phyloP scores from a whole-genome alignment of 2,329 filamentous ascomycete species.

The Sporothrix variecibatus region DNA sequence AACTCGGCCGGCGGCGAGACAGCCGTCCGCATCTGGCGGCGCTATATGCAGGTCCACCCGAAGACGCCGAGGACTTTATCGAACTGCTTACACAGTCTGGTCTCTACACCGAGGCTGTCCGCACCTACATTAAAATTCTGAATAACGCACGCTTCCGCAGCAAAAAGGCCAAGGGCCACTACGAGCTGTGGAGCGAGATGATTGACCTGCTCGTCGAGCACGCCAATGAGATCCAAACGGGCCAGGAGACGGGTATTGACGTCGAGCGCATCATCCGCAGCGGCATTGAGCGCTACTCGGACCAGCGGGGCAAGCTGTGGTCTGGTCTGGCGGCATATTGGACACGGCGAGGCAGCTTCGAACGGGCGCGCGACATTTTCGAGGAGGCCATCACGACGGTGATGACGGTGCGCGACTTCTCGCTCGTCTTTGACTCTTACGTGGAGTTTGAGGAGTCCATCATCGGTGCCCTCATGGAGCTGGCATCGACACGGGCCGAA shows the following conservation, averaged over 20 bases:
- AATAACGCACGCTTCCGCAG: slow-evolving; percentile 90
- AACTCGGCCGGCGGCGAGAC: slow-evolving; percentile 88
- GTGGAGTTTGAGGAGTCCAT: slow-evolving; percentile 96
- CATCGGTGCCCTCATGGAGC: slow-evolving; percentile 87
- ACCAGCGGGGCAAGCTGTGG: slow-evolving; percentile 94
- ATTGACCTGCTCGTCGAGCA: slow-evolving; percentile 90
- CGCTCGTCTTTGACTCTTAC: slow-evolving; percentile 93
- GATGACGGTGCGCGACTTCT: slow-evolving; percentile 98
- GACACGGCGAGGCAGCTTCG: slow-evolving; percentile 90
- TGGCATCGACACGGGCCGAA: slow-evolving; percentile 76
- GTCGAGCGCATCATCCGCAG: slow-evolving; percentile 92
- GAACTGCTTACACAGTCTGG: slow-evolving; percentile 79
- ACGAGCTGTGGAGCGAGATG: slow-evolving; percentile 98
- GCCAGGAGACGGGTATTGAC: slow-evolving; percentile 79
- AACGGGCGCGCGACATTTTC: slow-evolving; percentile 87
- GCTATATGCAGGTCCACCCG: slow-evolving; percentile 96
- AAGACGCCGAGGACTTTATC: slow-evolving; percentile 93
- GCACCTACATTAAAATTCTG: slow-evolving; percentile 86
- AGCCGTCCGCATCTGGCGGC: slow-evolving; percentile 87
- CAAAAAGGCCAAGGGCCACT: slow-evolving; percentile 91
- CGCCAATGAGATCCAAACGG: slow-evolving; percentile 80
- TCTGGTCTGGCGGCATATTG: slow-evolving; percentile 93
- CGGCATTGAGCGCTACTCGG: slow-evolving; percentile 85
- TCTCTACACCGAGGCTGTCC: slow-evolving; percentile 87
- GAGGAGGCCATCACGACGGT: slow-evolving; percentile 97